Base-by-base conservation (phyloP, 1,284 basidiomycete species). In the Entoloma clypeatum region DNA sequence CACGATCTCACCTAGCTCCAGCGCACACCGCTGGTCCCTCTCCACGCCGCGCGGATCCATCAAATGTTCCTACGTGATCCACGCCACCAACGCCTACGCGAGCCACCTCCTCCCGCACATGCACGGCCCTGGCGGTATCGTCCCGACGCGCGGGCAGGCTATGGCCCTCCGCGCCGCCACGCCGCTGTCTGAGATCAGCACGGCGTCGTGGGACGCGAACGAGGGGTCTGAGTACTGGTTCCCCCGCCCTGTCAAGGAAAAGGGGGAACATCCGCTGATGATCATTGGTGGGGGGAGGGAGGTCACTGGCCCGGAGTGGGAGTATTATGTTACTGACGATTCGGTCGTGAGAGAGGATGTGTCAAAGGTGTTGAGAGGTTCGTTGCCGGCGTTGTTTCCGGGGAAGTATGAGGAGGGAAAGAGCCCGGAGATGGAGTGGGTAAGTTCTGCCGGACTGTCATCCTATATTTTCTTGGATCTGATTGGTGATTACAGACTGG, bases 1-100 rank as follows among this genome's bases (percentile, higher is more conserved):
- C 0, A n/a, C n/a, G n/a, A n/a, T n/a, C n/a, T 47, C 58, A 4
- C 28, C 50, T 3, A 18, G 49, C 7, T 39, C 45, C 9, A 33
- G 36, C 11, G 21, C 48, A 8, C 63, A 63, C 11, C 60, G 65
- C 7, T 85, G 78, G 77, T 51, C 55, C 1, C 51, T 85, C 2
- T 53, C 59, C 3, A 88, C 86, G 0, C 73, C 76, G 0, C 73
- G 84, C 21, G 86, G 87, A 2, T 34, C 56, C 0, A 56, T 87
- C 22, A 25, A 58, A 2, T 81, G 83, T 48, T 61, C 70, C 8
- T 75, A 76, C 44, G 69, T 92, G 27, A 60, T 92, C 1, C 87
- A 92, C 53, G 86, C 87, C 0, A 91, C 86, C 3, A 92, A 92
- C 51, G 89, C 64, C 0, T 89, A 92, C 44, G 76, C 79, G 1